A percentile compares a stretch with the other conserved stretches of the same genome.
phyloP scores from a whole-genome alignment of 2,329 filamentous ascomycete genomes.

The Eurotiales sp. region DNA sequence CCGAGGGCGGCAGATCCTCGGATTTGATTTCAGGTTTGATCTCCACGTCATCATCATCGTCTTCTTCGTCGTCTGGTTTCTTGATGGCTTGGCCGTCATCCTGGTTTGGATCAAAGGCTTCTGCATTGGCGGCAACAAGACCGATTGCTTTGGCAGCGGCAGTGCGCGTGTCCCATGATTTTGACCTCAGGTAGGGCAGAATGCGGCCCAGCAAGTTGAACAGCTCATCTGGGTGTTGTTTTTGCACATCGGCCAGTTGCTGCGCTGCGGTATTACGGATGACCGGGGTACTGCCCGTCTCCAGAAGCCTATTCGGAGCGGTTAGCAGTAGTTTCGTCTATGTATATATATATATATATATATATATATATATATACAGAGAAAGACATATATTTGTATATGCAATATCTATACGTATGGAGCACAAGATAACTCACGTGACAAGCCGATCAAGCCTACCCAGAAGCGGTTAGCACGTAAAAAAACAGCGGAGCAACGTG shows the following conservation, averaged over 20 bases:
- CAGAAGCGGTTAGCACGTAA: constrained; percentile 25
- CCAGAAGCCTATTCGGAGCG: constrained; percentile 66
- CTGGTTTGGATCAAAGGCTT: constrained; percentile 81
- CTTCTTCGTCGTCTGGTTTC: constrained; percentile 54
- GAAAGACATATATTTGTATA: too few species aligned
- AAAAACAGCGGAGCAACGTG: too few species aligned
- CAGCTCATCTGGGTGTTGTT: constrained; percentile 93
- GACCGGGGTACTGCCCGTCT: constrained; percentile 92
- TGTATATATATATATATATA: too few species aligned
- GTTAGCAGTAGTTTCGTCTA: too few species aligned
- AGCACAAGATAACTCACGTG: constrained; percentile 58
- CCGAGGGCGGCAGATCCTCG: constrained; percentile 27
- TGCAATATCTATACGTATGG: too few species aligned
- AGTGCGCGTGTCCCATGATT: constrained; percentile 93
- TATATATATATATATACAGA: too few species aligned
- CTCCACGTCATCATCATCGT: constrained; percentile 46
- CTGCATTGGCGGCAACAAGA: constrained; percentile 86
- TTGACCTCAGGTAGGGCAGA: constrained; percentile 90
- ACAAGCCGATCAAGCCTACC: constrained; percentile 76
- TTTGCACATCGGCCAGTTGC: constrained; percentile 96
- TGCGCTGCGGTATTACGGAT: constrained; percentile 97
- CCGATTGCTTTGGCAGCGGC: constrained; percentile 92
- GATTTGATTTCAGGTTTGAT: constrained; percentile 30
- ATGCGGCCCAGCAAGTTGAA: constrained; percentile 93
- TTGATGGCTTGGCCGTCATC: constrained; percentile 56